These are phyloP conservation scores for Lactarius quietus DNA, from an alignment of 768 basidiomycete species.

Conservation along the genomic window DNA sequence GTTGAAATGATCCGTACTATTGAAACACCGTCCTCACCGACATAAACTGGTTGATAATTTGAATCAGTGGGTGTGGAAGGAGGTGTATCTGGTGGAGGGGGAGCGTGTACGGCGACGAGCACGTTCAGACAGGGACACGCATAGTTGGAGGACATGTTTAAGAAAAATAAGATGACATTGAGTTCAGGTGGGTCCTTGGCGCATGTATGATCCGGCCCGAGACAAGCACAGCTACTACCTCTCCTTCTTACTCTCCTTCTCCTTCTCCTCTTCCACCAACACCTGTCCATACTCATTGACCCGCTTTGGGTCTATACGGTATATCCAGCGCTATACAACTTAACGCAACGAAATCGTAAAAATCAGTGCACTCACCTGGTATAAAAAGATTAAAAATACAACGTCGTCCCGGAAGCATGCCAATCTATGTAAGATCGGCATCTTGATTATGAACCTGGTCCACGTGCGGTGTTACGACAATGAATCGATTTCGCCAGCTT, in stretches of 20 bases:
- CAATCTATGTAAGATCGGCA: conserved; percentile 91
- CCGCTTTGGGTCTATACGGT: conserved; percentile 90
- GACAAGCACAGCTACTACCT: conserved; percentile 29
- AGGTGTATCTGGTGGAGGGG: conserved; percentile 30
- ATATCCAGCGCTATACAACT: conserved; percentile 82
- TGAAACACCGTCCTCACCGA: conserved; percentile 62
- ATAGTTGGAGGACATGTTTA: conserved; percentile 33
- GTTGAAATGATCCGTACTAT: conserved; percentile 51
- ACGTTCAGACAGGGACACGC: conserved; percentile 75
- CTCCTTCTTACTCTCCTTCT: conserved; percentile 38
- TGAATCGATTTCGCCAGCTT: conserved; percentile 11
- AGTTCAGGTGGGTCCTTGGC: not conserved
- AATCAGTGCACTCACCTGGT: conserved; percentile 59
- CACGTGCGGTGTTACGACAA: conserved; percentile 11
- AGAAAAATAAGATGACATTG: conserved; percentile 1
- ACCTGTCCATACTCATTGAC: conserved; percentile 97
- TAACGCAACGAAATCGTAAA: conserved; percentile 24
- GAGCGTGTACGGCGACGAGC: conserved; percentile 39
- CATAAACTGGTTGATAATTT: conserved; percentile 53
- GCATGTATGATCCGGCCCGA: not conserved
- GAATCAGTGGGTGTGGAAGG: conserved; percentile 29
- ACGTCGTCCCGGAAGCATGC: conserved; percentile 89
- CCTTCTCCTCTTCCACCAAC: conserved; percentile 37
- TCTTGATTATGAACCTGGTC: conserved; percentile 86
- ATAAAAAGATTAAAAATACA: conserved; percentile 88